These are phyloP conservation scores for Penicillium hesseltinei DNA, from an alignment of 2,329 filamentous ascomycete species.

Conservation along the genomic window DNA sequence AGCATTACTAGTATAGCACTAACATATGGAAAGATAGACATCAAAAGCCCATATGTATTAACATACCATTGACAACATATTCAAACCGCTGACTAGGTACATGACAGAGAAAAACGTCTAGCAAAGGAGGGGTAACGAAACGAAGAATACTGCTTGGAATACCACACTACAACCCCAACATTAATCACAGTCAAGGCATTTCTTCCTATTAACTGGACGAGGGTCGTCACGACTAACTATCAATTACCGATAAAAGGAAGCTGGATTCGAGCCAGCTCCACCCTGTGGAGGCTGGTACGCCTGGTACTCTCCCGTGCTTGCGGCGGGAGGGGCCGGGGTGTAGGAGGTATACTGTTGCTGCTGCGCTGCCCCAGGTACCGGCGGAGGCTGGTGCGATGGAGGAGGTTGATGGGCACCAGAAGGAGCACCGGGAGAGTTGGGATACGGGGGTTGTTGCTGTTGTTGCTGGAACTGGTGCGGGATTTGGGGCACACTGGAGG, in stretches of 20 bases:
- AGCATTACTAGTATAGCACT: too few relatives aligned
- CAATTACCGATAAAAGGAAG: constrained; percentile 40
- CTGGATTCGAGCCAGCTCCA: constrained; percentile 36
- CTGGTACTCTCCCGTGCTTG: constrained; percentile 34
- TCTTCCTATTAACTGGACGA: neutral
- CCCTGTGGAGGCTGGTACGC: constrained; percentile 38
- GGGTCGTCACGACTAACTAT: neutral
- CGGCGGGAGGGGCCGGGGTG: constrained; percentile 23
- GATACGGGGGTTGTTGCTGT: constrained; percentile 35
- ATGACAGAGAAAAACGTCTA: constrained; percentile 8
- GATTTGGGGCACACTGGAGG: constrained; percentile 13
- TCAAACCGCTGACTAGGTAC: constrained; percentile 16
- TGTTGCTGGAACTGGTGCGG: constrained; percentile 25
- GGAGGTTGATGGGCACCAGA: constrained; percentile 30
- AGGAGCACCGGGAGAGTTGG: constrained; percentile 27
- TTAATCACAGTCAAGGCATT: constrained; percentile 2
- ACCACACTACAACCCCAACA: neutral
- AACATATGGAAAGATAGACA: neutral
- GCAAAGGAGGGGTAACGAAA: constrained; percentile 2
- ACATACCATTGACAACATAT: constrained; percentile 11
- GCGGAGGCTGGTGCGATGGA: constrained; percentile 37
- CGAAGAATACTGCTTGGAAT: neutral
- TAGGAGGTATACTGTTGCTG: constrained; percentile 36
- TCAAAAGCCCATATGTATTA: constrained; percentile 16
- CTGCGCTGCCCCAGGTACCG: constrained; percentile 33